These are phyloP conservation scores for Pinus albicaulis DNA, from an alignment of 75 land plant species.

Conservation along the genomic window DNA sequence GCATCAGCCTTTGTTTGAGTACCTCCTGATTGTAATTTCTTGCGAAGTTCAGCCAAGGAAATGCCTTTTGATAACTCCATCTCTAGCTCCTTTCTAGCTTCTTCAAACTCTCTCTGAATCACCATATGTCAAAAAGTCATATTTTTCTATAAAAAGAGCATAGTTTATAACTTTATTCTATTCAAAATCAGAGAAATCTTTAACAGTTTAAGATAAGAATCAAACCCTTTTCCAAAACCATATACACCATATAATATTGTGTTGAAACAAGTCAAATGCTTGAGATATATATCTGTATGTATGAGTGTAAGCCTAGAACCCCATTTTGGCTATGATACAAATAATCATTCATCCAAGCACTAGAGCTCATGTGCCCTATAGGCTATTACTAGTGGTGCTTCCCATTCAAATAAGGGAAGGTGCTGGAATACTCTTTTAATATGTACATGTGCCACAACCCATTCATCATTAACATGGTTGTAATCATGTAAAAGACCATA, in stretches of 20 bases:
- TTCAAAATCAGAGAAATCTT: background rate
- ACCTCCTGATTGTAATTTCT: slow-evolving; percentile 10
- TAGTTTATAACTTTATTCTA: background rate
- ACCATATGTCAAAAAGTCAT: background rate
- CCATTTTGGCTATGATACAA: too few relatives aligned
- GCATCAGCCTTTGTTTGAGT: background rate
- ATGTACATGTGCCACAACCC: too few relatives aligned
- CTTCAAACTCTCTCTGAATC: slow-evolving; percentile 37
- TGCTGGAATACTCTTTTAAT: too few relatives aligned
- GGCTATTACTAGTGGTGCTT: too few relatives aligned
- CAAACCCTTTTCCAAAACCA: background rate
- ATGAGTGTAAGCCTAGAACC: background rate
- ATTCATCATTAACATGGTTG: too few relatives aligned
- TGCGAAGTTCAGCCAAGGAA: slow-evolving; percentile 30
- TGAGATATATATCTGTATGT: background rate
- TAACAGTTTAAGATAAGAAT: background rate
- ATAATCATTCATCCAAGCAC: too few relatives aligned
- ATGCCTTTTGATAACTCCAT: slow-evolving; percentile 24
- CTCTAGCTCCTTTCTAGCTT: slow-evolving; percentile 35
- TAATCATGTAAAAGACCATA: too few relatives aligned
- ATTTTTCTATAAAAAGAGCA: background rate
- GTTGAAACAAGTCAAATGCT: slow-evolving; percentile 17
- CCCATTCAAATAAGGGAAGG: too few relatives aligned
- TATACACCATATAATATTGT: slow-evolving; percentile 10
- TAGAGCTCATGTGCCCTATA: too few relatives aligned